phyloP scores from a whole-genome alignment of 2,329 filamentous ascomycete species.

The Tetracladium maxilliforme region DNA sequence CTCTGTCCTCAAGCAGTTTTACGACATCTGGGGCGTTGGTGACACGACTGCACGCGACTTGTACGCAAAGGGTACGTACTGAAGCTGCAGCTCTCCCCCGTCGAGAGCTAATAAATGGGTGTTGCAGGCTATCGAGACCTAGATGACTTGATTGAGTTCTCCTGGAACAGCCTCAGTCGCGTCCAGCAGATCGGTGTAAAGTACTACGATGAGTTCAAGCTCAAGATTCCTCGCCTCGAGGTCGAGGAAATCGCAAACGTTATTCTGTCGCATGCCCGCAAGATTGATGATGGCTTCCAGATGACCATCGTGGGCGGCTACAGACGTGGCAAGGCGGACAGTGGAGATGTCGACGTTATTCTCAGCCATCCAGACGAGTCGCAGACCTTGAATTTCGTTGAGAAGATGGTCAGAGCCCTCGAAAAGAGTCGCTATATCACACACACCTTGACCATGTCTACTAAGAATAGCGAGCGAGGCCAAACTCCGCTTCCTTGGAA shows the following conservation, averaged over 20 bases:
- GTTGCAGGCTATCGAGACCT: constrained; percentile 77
- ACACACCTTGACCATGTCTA: constrained; percentile 61
- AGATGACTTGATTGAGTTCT: constrained; percentile 73
- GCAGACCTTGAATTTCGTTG: constrained; percentile 55
- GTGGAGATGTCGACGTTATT: constrained; percentile 77
- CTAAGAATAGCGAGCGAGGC: constrained; percentile 55
- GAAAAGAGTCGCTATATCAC: constrained; percentile 61
- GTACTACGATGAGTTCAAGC: constrained; percentile 74
- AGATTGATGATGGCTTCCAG: constrained; percentile 40
- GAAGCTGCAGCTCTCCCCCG: too few relatives aligned
- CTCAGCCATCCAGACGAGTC: constrained; percentile 62
- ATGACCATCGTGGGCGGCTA: constrained; percentile 53
- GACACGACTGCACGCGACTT: constrained; percentile 70
- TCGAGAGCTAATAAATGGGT: too few relatives aligned
- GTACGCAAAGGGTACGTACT: constrained; percentile 57
- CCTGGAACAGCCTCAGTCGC: constrained; percentile 60
- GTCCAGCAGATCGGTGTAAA: constrained; percentile 92
- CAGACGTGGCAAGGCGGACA: constrained; percentile 45
- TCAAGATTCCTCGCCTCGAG: constrained; percentile 57
- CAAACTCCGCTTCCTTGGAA: constrained; percentile 45
- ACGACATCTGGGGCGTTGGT: constrained; percentile 85
- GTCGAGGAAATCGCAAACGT: constrained; percentile 52
- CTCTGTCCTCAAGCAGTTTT: constrained; percentile 53
- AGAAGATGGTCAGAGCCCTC: constrained; percentile 54
- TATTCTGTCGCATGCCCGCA: constrained; percentile 53